Conservation (phyloP, 495 filamentous ascomycete species). For the Trichoderma asperelloides region DNA sequence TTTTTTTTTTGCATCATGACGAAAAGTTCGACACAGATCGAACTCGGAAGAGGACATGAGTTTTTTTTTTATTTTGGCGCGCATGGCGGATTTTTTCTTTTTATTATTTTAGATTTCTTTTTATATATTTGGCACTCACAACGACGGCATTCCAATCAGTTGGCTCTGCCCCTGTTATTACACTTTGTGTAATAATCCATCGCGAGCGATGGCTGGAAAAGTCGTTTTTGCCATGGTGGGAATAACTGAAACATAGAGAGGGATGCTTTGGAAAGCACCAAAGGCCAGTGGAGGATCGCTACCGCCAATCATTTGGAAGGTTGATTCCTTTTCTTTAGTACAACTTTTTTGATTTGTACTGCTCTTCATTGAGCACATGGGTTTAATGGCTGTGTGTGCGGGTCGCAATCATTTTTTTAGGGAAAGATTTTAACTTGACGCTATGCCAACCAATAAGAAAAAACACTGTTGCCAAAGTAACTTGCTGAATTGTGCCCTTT, state of each 20-base stretch:
- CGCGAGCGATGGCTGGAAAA: constrained; percentile 8
- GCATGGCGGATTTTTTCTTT: constrained; percentile 24
- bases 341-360: neutral
- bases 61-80: constrained; percentile 9
- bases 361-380: neutral
- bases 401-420: neutral
- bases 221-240: constrained; percentile 3
- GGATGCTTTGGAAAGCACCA: neutral
- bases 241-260: constrained; percentile 5
- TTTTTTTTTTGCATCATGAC: constrained; percentile 8
- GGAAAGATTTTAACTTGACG: constrained; percentile 2
- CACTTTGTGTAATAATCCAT: neutral
- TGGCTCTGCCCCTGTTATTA: neutral
- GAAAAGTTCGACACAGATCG: neutral
- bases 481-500: constrained; percentile 1
- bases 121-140: constrained; percentile 14
- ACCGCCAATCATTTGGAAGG: neutral
- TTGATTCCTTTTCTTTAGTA: constrained; percentile 6
- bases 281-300: neutral
- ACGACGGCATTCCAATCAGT: neutral
- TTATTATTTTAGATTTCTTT: constrained; percentile 17
- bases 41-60: constrained; percentile 8
- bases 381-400: constrained; percentile 3
- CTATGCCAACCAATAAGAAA: constrained; percentile 7
- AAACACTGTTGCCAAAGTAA: constrained; percentile 1